These are phyloP conservation scores for Dictyostelium discoideum DNA, from an alignment of 78 protist species.

Conservation along the genomic window DNA sequence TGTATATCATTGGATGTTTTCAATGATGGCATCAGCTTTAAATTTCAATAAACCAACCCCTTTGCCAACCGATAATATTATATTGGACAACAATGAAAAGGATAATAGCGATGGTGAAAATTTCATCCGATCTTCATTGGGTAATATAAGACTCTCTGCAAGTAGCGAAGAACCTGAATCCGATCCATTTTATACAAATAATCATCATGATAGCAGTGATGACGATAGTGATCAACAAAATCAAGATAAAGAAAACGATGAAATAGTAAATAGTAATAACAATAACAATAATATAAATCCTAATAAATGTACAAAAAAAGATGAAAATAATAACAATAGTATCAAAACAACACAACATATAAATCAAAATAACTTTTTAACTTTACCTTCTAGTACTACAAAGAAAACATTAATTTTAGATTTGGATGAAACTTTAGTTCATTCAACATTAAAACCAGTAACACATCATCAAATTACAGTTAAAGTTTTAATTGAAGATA, in stretches of 20 bases:
- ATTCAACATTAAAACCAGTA: conserved; percentile 82
- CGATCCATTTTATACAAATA: not conserved
- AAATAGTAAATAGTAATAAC: not conserved
- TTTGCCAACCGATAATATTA: not conserved
- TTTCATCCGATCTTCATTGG: not conserved
- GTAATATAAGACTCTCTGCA: not conserved
- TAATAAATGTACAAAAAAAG: not conserved
- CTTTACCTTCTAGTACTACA: not conserved
- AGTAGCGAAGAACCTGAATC: not conserved
- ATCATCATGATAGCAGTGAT: not conserved
- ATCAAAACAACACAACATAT: not conserved
- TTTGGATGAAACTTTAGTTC: conserved; percentile 92
- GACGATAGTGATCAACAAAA: not conserved
- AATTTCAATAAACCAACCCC: not conserved
- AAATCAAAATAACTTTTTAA: conserved; percentile 39
- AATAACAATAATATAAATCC: not conserved
- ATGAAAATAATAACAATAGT: not conserved
- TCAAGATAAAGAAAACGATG: not conserved
- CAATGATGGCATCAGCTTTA: conserved; percentile 67
- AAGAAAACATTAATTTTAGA: conserved; percentile 91
- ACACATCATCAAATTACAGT: conserved; percentile 54
- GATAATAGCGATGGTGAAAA: not conserved
- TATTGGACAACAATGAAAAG: not conserved
- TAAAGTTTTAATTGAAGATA: conserved; percentile 72
- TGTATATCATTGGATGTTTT: conserved; percentile 77